These are phyloP conservation scores for Grigorovia yakushimaensis DNA, from an alignment of 805 yeast species.

Conservation along the genomic window DNA sequence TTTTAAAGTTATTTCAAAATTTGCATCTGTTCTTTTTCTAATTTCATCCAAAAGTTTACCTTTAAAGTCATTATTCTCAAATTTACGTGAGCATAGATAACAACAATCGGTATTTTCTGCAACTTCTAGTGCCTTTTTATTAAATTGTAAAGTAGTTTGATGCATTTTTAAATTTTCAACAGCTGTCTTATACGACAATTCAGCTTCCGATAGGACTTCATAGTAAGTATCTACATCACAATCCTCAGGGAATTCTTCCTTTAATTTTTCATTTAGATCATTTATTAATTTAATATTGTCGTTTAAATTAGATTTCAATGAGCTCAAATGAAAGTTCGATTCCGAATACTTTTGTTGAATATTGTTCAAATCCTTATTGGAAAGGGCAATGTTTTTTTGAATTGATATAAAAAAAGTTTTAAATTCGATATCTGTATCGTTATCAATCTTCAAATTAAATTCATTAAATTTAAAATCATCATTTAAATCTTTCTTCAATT, in stretches of 20 bases:
- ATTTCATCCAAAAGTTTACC: conserved; percentile 23
- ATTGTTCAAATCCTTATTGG: conserved; percentile 9
- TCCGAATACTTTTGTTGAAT: conserved; percentile 13
- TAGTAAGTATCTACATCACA: conserved; percentile 42
- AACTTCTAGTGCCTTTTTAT: conserved; percentile 53
- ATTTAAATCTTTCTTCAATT: conserved; percentile 1
- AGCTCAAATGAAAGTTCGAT: conserved; percentile 6
- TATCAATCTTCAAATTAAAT: conserved; percentile 8
- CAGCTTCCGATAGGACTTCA: conserved; percentile 42
- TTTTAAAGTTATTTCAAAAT: conserved; percentile 26
- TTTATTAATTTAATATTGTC: conserved; percentile 6
- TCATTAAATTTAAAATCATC: conserved; percentile 5
- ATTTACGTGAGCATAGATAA: conserved; percentile 60
- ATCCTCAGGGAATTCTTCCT: conserved; percentile 31
- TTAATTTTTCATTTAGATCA: conserved; percentile 14
- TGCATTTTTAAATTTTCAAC: conserved; percentile 58
- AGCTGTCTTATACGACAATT: conserved; percentile 50
- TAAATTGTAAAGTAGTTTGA: conserved; percentile 61
- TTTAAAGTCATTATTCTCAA: conserved; percentile 33
- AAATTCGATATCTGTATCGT: conserved; percentile 17
- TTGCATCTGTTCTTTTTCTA: conserved; percentile 25
- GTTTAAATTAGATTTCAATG: conserved; percentile 8
- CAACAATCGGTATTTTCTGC: conserved; percentile 55
- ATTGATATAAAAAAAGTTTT: conserved; percentile 11
- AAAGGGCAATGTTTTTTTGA: conserved; percentile 13